These are phyloP conservation scores for Aspergillus arachidicola DNA, from an alignment of 2,329 filamentous ascomycete species.

Conservation along the genomic window DNA sequence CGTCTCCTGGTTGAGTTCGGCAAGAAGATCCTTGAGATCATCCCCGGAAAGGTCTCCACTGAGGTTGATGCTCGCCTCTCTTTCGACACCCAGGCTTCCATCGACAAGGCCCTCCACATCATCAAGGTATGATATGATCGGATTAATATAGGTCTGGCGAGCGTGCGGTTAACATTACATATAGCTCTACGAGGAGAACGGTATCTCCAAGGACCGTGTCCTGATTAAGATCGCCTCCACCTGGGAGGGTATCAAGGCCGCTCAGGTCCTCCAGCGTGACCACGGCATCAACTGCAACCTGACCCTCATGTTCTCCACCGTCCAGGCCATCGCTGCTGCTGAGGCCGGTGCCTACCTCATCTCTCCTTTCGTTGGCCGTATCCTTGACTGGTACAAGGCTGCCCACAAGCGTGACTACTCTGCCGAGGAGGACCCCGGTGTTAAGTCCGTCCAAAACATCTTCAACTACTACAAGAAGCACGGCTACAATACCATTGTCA, in stretches of 20 bases:
- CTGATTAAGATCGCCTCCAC: slow-evolving; percentile 99
- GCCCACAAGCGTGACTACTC: slow-evolving; percentile 90
- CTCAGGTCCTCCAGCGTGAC: slow-evolving; percentile 92
- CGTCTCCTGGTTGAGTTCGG: slow-evolving; percentile 96
- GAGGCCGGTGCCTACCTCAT: slow-evolving; percentile 97
- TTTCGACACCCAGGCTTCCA: slow-evolving; percentile 88
- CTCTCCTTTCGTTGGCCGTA: slow-evolving; percentile 98
- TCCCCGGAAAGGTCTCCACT: slow-evolving; percentile 97
- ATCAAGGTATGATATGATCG: slow-evolving; percentile 69
- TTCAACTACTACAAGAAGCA: slow-evolving; percentile 99
- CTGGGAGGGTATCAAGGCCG: slow-evolving; percentile 99
- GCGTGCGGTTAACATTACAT: slow-evolving; percentile 25
- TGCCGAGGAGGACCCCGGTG: slow-evolving; percentile 90
- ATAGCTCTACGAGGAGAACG: slow-evolving; percentile 90
- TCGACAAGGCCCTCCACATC: slow-evolving; percentile 95
- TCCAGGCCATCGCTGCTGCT: slow-evolving; percentile 92
- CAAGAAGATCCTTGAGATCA: slow-evolving; percentile 93
- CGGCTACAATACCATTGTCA: slow-evolving; percentile 99
- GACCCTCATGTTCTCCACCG: slow-evolving; percentile 95
- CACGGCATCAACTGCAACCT: slow-evolving; percentile 98
- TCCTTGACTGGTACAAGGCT: slow-evolving; percentile 99
- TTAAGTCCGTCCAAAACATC: slow-evolving; percentile 88
- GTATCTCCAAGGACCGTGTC: slow-evolving; percentile 89
- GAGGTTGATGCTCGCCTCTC: slow-evolving; percentile 97
- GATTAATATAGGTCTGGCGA: not conserved